phyloP scores from a whole-genome alignment of 176 grass and related monocot genomes.

The Oryza punctata region DNA sequence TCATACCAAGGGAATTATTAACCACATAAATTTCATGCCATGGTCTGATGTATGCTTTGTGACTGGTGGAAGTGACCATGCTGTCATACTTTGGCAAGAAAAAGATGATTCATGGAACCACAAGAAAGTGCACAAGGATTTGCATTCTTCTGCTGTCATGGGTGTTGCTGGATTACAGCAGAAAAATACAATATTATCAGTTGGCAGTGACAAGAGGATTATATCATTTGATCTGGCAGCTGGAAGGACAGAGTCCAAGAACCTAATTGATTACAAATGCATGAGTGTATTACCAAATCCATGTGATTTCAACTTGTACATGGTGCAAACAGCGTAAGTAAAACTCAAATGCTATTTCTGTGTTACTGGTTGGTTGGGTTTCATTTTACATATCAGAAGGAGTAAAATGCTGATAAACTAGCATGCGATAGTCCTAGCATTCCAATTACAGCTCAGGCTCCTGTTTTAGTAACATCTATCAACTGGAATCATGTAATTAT shows the following conservation, averaged over 20 bases:
- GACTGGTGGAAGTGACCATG: slow-evolving; percentile 85
- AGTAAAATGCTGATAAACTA: not conserved
- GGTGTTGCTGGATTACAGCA: slow-evolving; percentile 83
- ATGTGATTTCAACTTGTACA: slow-evolving; percentile 86
- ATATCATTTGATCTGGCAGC: slow-evolving; percentile 71
- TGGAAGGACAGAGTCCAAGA: slow-evolving; percentile 80
- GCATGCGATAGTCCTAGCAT: not conserved
- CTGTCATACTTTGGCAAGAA: slow-evolving; percentile 84
- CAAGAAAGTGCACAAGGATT: slow-evolving; percentile 68
- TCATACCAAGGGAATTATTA: slow-evolving; percentile 94
- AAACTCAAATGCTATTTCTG: slow-evolving; percentile 31
- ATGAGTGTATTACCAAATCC: slow-evolving; percentile 92
- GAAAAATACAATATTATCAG: slow-evolving; percentile 79
- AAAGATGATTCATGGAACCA: slow-evolving; percentile 69
- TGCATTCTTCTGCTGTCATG: slow-evolving; percentile 91
- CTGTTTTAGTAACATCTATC: not conserved
- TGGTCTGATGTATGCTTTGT: slow-evolving; percentile 76
- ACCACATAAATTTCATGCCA: slow-evolving; percentile 86
- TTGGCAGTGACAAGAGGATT: slow-evolving; percentile 89
- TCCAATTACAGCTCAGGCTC: not conserved
- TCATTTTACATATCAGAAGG: not conserved
- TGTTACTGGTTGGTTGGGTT: not conserved
- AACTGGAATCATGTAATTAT: slow-evolving; percentile 2
- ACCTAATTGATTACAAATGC: slow-evolving; percentile 88
- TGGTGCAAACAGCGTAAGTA: slow-evolving; percentile 97